Evolutionary conservation across 2,329 filamentous ascomycete genomes (phyloP), one percentile per base, ranked within the genome.

Genomic region (Lachnellula suecica): DNA sequence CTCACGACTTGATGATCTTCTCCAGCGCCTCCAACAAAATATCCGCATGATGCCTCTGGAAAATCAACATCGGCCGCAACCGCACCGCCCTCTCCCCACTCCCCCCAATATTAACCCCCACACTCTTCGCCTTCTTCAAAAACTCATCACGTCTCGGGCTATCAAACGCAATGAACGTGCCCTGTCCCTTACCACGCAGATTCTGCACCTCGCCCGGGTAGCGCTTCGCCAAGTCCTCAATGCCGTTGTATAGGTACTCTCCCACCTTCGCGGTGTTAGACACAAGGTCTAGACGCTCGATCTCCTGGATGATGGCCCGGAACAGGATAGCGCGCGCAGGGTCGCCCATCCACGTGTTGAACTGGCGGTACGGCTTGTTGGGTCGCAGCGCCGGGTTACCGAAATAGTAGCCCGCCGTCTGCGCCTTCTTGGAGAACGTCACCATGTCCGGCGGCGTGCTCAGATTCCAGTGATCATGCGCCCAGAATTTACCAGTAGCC

Each of bases 271-370:
- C 69, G 60, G 85, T 91, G 71, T 86, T 77, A 67, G 82, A 75
- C 8, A 92, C 87, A 7, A 92, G 76, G 60, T 85, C 78, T 31
- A 87, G 74, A 47, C 83, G 76, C 60, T 87, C 76, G 54, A 93
- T 87, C 71, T 92, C 89, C 53, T 87, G 72, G 66, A 91, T 83
- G 69, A 93, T 90, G 60, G 84, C 85, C 59, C 85, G 83, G 83
- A 89, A 90, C 62, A 92, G 79, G 60, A 93, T 75, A 15, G 87
- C 87, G 55, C 87, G 85, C 34, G 87, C 84, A 51, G 89, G 88
- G 72, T 93, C 89, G 62, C 89, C 88, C 78, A 92, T 91, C 88
- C 88, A 92, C 56, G 88, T 91, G 75, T 92, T 92, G 75, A 92
- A 93, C 73, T 93, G 89, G 57, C 89, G 82, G 75, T 91, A 92